These are phyloP conservation scores for Musa schizocarpa DNA, from an alignment of 176 grass and related monocot genomes.

Conservation along the genomic window DNA sequence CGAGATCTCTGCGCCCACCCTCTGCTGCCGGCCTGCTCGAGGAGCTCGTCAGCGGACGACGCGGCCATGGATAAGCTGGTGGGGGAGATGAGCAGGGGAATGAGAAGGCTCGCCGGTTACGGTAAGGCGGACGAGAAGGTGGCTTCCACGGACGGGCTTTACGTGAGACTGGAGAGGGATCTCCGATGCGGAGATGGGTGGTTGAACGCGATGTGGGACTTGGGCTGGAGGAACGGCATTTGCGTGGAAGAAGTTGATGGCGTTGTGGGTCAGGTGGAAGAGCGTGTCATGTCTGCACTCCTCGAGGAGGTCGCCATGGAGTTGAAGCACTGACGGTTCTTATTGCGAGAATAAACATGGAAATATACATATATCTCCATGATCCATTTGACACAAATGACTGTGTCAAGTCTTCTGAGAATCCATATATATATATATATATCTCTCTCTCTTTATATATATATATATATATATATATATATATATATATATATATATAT, in stretches of 20 bases:
- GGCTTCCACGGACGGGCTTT: slow-evolving; percentile 27
- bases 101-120: slow-evolving; percentile 31
- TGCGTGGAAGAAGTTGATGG: slow-evolving; percentile 44
- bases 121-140: not conserved
- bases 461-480: no score
- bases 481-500: no score
- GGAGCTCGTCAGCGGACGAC: not conserved
- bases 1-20: slow-evolving; percentile 18
- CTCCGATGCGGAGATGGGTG: slow-evolving; percentile 27
- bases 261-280: slow-evolving; percentile 34
- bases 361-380: no score
- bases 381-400: no score
- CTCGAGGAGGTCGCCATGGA: slow-evolving; percentile 46
- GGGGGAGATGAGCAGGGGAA: slow-evolving; percentile 24
- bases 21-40: slow-evolving; percentile 5
- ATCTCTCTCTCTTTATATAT: no score
- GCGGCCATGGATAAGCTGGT: slow-evolving; percentile 33
- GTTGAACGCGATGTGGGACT: slow-evolving; percentile 49
- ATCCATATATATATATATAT: no score
- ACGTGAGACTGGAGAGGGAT: slow-evolving; percentile 70
- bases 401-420: no score
- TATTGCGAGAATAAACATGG: no score
- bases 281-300: slow-evolving; percentile 37
- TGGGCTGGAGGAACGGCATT: slow-evolving; percentile 52
- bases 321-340: not conserved